Percentiles rank a stretch among this genome's conserved stretches.
These are phyloP conservation scores for Keithomyces neogunnii DNA, from an alignment of 2,329 filamentous ascomycete genomes.

Conservation along the genomic window DNA sequence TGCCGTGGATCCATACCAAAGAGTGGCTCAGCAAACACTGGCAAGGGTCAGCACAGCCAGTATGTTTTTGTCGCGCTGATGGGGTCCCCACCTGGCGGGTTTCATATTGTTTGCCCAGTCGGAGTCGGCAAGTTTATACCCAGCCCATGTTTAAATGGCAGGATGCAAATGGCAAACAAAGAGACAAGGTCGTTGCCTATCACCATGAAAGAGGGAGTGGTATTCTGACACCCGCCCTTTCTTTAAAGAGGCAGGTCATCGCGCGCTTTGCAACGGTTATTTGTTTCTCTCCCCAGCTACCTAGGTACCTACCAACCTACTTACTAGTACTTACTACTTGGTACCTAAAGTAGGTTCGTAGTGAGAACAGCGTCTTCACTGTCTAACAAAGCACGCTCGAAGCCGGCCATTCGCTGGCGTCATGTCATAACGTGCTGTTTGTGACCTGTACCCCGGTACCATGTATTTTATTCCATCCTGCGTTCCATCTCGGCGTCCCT, in stretches of 20 bases:
- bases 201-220: background rate
- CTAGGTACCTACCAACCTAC: background rate
- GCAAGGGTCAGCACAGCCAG: slow-evolving; percentile 4
- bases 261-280: background rate
- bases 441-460: background rate
- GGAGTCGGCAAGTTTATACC: background rate
- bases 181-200: background rate
- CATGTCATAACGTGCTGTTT: background rate
- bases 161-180: background rate
- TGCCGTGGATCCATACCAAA: background rate
- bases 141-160: background rate
- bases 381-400: background rate
- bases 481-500: background rate
- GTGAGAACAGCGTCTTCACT: slow-evolving; percentile 1
- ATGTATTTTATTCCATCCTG: background rate
- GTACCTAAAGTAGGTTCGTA: too few species aligned
- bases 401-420: slow-evolving; percentile 5
- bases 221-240: background rate
- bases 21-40: slow-evolving; percentile 1
- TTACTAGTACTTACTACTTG: too few species aligned
- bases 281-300: background rate
- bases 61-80: background rate
- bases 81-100: slow-evolving; percentile 1
- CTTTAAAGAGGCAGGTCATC: background rate
- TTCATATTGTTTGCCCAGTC: slow-evolving; percentile 1